These are phyloP conservation scores for Globisporangium cylindrosporum DNA, from an alignment of 352 stramenopile species.

Conservation along the genomic window DNA sequence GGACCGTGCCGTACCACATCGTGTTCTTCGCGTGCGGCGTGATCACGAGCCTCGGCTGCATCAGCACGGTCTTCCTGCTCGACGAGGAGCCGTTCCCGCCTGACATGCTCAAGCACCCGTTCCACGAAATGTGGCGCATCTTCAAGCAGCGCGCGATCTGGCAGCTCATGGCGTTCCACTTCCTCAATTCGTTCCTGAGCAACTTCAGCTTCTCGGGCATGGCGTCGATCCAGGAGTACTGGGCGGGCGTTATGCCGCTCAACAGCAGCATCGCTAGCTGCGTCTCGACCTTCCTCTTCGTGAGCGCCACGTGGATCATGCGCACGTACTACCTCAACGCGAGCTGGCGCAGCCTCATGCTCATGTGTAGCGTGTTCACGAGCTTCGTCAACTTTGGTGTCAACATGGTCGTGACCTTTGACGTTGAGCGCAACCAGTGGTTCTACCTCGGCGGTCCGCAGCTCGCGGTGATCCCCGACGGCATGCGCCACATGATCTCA, in stretches of 20 bases:
- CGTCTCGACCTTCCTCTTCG: slow-evolving; percentile 45
- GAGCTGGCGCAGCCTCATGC: slow-evolving; percentile 59
- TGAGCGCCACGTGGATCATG: slow-evolving; percentile 54
- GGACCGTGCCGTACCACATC: slow-evolving; percentile 44
- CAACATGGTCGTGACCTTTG: slow-evolving; percentile 50
- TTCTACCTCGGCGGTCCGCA: slow-evolving; percentile 66
- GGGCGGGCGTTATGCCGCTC: slow-evolving; percentile 50
- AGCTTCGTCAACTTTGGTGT: slow-evolving; percentile 44
- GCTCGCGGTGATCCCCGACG: slow-evolving; percentile 52
- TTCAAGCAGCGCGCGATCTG: slow-evolving; percentile 70
- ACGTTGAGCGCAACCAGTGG: slow-evolving; percentile 63
- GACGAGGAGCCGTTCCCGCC: slow-evolving; percentile 36
- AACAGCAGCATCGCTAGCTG: slow-evolving; percentile 55
- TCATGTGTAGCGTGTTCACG: slow-evolving; percentile 40
- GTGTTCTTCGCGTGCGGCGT: slow-evolving; percentile 56
- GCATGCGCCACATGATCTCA: slow-evolving; percentile 57
- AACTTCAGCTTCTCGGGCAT: slow-evolving; percentile 52
- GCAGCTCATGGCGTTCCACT: slow-evolving; percentile 66
- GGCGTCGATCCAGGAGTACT: slow-evolving; percentile 57
- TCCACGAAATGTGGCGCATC: slow-evolving; percentile 64
- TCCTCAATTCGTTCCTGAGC: slow-evolving; percentile 64
- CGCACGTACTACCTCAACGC: slow-evolving; percentile 54
- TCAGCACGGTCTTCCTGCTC: slow-evolving; percentile 41
- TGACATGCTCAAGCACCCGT: slow-evolving; percentile 33
- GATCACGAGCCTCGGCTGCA: slow-evolving; percentile 31